Evolutionary conservation across 352 stramenopile species (phyloP), one percentile per base, ranked within the genome.

Genomic region (Globisporangium abappressorium): DNA sequence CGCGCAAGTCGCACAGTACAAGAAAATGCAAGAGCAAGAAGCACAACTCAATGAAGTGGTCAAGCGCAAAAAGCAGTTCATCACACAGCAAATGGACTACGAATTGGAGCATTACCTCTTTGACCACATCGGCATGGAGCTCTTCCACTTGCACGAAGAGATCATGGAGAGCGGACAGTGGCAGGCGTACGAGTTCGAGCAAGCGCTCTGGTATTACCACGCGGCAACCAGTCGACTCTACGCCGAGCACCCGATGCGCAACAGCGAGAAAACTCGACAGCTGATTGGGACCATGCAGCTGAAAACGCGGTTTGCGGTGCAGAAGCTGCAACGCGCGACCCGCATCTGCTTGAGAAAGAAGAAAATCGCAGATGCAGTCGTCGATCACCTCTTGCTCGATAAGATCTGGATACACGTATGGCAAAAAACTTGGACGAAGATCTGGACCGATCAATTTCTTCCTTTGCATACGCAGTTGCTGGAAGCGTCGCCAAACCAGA

Each of bases 131-230:
- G 74, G 74, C 24, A 28, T 14, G 7, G 57, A 81, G 54, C 74
- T 91, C n/a, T 75, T 81, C 20, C 47, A 59, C 1, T 63, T 89
- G 28, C 70, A 91, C 54, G 74, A 75, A 3, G 62, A 72, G 28
- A 77, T 85, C 68, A 90, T 91, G 81, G 70, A 65, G 1, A 70
- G 65, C 9, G 78, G 70, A 12, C 70, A 87, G 49, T 91, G 83
- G 81, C 83, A 91, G 28, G 79, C 77, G 38, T 91, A 79, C 62
- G 81, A 88, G 62, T 90, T 86, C 64, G 77, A 70, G 3, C 81
- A 86, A 62, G 74, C 68, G n/a, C 56, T 89, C 0, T 91, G 80
- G 81, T 91, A 85, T 38, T 89, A 85, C 49, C 73, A 91, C 66
- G 72, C 78, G 6, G 57, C 73, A 0, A 76, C 72, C 0, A 51